Evolutionary conservation across 208 protist genomes (phyloP), one percentile per base, ranked within the genome.

Genomic region (Giardia muris): DNA sequence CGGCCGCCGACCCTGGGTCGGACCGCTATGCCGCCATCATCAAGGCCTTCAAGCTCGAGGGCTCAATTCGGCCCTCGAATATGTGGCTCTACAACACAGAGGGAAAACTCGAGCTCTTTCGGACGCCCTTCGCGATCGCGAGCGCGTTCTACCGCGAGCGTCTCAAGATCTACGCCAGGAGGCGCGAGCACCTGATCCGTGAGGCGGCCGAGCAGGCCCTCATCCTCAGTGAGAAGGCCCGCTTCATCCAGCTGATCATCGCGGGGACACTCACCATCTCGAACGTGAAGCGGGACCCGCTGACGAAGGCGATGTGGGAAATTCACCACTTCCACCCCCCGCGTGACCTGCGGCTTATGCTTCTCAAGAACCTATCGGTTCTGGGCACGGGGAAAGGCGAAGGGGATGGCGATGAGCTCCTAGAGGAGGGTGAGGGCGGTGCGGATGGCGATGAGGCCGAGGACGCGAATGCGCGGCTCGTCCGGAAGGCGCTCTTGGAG

Each of bases 81-180:
- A 98, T 99, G 95, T 96, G 98, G 86, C 95, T 98, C 43, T 99
- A 99, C 94, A 96, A 99, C 94, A 93, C 94, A 46, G 94, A 98
- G 10, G 96, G 96, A 0, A 94, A 96, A 87, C 97, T 99, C 88
- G 96, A 94, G 39, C 97, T 97, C 93, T 99, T 98, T 93, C 93
- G 86, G 2, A 93, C 86, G 0, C 57, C 94, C 42, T 0, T 96
- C 87, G 95, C 97, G 2, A 96, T 99, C n/a, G 92, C 99, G 1
- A 94, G 96, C 67, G 96, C 98, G 30, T 99, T 99, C 94, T 99
- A 97, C 94, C 87, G 94, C 0, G 57, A 99, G 4, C 96, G 99
- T 89, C 94, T 99, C 0, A 94, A 97, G 57, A 96, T 95, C 93
- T 99, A 99, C 95, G 93, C 96, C 46, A 97, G 97, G 94, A 96